Conservation (phyloP, 2,329 filamentous ascomycete genomes). For the Botrytis elliptica region DNA sequence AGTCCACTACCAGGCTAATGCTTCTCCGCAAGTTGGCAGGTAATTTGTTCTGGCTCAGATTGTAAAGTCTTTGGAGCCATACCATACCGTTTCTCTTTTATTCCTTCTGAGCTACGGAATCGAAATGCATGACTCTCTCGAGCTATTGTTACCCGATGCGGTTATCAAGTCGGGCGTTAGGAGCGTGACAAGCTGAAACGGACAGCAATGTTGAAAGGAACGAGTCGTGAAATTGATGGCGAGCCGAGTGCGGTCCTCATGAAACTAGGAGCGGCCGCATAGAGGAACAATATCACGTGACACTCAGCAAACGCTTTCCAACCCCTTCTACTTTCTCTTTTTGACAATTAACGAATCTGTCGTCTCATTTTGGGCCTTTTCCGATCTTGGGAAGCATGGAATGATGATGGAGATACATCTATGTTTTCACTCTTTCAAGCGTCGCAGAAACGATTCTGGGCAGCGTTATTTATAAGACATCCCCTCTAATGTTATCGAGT, state of each 20-base stretch:
- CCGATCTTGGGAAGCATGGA: not conserved
- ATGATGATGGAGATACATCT: not conserved
- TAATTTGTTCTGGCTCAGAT: not conserved
- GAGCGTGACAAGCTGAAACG: not conserved
- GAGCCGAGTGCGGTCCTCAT: not conserved
- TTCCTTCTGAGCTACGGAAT: not conserved
- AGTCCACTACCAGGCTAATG: not conserved
- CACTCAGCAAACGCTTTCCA: not conserved
- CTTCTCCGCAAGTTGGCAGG: not conserved
- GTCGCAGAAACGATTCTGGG: not conserved
- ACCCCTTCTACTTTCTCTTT: not conserved
- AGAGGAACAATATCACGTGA: not conserved
- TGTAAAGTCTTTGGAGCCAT: not conserved
- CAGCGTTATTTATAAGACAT: not conserved
- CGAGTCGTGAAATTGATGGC: too few relatives aligned
- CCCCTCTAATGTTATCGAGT: not conserved
- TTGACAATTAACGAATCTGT: not conserved
- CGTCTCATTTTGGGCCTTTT: not conserved
- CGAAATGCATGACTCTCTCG: not conserved
- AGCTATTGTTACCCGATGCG: not conserved
- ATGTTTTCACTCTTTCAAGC: not conserved
- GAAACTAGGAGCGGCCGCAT: not conserved
- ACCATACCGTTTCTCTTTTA: not conserved
- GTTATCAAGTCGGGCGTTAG: not conserved
- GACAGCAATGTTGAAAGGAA: not conserved